phyloP scores from a whole-genome alignment of 1,284 basidiomycete genomes.

The Psilocybe mexicana region DNA sequence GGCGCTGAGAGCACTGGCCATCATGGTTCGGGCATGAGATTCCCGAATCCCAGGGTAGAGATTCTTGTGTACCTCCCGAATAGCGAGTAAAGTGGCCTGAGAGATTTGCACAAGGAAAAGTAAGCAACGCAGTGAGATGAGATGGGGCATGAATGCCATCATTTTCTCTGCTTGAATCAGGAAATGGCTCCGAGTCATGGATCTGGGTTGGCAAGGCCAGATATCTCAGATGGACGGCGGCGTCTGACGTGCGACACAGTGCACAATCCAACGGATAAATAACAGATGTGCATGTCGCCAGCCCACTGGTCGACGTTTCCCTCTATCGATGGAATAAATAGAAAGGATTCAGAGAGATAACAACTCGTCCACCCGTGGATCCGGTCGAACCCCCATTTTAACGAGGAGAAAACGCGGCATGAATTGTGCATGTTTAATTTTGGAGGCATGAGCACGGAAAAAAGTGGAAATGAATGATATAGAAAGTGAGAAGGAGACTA shows the following conservation, averaged over 20 bases:
- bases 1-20: slow-evolving; percentile 52
- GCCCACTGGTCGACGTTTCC: background rate
- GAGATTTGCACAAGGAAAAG: slow-evolving; percentile 11
- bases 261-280: slow-evolving; percentile 1
- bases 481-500: slow-evolving; percentile 13
- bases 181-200: background rate
- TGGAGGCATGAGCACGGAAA: background rate
- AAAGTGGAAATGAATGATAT: background rate
- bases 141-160: background rate
- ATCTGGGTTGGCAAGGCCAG: background rate
- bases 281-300: background rate
- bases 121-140: slow-evolving; percentile 4
- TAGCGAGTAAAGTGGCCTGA: slow-evolving; percentile 75
- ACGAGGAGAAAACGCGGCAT: background rate
- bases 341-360: background rate
- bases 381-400: background rate
- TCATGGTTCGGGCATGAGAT: slow-evolving; percentile 61
- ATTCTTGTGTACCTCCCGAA: slow-evolving; percentile 62
- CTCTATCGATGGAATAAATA: background rate
- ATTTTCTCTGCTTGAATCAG: background rate
- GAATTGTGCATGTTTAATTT: background rate
- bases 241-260: slow-evolving; percentile 2
- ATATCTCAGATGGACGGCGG: background rate
- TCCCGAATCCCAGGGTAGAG: slow-evolving; percentile 77
- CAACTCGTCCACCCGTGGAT: background rate